phyloP scores from a whole-genome alignment of 75 land plant species.

The Pinus tabuliformis region DNA sequence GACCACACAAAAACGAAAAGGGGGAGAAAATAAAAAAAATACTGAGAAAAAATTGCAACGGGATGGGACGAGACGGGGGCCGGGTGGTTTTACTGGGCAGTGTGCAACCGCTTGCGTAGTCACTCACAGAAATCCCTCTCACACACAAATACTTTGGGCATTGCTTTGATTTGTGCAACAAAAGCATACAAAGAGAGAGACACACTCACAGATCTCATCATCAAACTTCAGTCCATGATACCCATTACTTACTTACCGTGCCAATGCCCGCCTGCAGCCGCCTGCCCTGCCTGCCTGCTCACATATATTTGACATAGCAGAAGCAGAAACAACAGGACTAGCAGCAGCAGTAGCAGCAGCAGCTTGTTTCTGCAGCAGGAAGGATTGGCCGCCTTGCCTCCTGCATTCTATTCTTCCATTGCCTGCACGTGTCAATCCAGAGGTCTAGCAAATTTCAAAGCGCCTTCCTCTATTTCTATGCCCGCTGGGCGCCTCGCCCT shows the following conservation, averaged over 20 bases:
- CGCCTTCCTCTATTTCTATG: not conserved
- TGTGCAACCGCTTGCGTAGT: slow-evolving; percentile 9
- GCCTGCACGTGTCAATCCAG: slow-evolving; percentile 8
- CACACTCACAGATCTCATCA: slow-evolving; percentile 6
- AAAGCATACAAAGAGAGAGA: not conserved
- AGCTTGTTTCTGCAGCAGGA: not conserved
- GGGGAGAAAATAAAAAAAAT: not conserved
- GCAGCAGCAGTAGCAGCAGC: too few species aligned
- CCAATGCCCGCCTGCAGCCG: slow-evolving; percentile 2
- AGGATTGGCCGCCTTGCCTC: slow-evolving; percentile 7
- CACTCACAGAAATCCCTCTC: not conserved
- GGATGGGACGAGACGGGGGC: slow-evolving; percentile 1
- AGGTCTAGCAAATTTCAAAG: slow-evolving; percentile 1
- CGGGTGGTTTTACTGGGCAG: slow-evolving; percentile 3
- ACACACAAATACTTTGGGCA: too few species aligned
- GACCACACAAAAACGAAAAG: slow-evolving; percentile 1
- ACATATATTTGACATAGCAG: not conserved
- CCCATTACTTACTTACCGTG: not conserved
- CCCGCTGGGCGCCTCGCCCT: not conserved
- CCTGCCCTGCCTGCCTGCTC: not conserved
- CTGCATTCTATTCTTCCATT: not conserved
- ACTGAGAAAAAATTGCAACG: not conserved
- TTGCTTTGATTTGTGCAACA: not conserved
- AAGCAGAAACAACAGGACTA: too few species aligned
- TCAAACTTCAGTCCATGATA: not conserved